Conservation (phyloP, 805 yeast genomes). For the Candida argentea region DNA sequence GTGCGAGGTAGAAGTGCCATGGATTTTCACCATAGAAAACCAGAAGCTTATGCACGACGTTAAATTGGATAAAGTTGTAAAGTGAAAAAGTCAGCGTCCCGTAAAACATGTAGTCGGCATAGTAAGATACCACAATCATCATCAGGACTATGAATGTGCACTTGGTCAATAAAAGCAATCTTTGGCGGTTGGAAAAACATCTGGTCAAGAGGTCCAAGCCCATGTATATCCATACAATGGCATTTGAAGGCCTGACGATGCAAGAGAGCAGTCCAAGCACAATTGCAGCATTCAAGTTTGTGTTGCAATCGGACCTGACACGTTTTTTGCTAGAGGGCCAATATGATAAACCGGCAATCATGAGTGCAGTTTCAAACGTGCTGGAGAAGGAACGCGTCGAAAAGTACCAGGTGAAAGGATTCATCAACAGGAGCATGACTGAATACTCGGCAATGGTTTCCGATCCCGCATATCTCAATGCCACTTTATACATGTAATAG, state of each 20-base stretch:
- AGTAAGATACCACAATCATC: slow-evolving; percentile 13
- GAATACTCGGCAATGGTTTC: slow-evolving; percentile 29
- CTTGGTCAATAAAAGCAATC: background rate
- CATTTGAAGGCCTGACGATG: slow-evolving; percentile 78
- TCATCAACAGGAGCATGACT: slow-evolving; percentile 41
- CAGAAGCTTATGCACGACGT: slow-evolving; percentile 62
- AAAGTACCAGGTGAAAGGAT: slow-evolving; percentile 76
- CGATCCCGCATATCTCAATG: slow-evolving; percentile 23
- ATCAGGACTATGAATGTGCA: slow-evolving; percentile 8
- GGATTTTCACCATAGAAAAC: slow-evolving; percentile 80
- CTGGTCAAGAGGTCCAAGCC: slow-evolving; percentile 25
- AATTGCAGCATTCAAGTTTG: slow-evolving; percentile 44
- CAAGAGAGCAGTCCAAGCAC: slow-evolving; percentile 40
- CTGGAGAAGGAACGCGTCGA: slow-evolving; percentile 81
- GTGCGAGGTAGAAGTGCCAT: slow-evolving; percentile 74
- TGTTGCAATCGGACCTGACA: slow-evolving; percentile 9
- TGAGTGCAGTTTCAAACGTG: slow-evolving; percentile 64
- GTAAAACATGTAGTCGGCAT: slow-evolving; percentile 53
- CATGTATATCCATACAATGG: slow-evolving; percentile 59
- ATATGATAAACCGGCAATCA: slow-evolving; percentile 51
- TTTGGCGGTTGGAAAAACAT: background rate
- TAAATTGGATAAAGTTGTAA: slow-evolving; percentile 64
- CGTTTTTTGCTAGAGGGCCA: slow-evolving; percentile 44
- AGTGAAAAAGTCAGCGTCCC: slow-evolving; percentile 49
- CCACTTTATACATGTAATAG: slow-evolving; percentile 41